These are phyloP conservation scores for Gracilariopsis chorda DNA, from an alignment of 23 red algal genomes.

Conservation along the genomic window DNA sequence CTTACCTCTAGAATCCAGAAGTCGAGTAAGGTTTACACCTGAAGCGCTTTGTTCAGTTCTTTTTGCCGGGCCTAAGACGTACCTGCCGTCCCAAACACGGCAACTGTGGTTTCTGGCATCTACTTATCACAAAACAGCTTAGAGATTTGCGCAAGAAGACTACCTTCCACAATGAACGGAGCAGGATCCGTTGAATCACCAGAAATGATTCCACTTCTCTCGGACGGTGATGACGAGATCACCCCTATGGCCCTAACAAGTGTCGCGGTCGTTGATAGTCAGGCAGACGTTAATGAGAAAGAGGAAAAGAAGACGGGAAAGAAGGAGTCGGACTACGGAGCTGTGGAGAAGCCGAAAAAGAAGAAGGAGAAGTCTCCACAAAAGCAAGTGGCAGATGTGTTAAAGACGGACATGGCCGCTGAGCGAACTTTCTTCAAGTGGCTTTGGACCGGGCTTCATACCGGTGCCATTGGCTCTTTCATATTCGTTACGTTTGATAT, in stretches of 20 bases:
- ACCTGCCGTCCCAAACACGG: too few relatives aligned
- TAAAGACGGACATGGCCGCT: conserved; percentile 94
- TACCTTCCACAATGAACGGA: conserved; percentile 7
- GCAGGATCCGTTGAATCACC: not conserved
- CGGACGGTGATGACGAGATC: not conserved
- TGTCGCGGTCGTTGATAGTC: not conserved
- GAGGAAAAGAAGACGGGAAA: not conserved
- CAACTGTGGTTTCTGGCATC: too few relatives aligned
- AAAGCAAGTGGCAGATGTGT: conserved; percentile 63
- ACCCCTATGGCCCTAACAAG: not conserved
- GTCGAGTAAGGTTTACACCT: too few relatives aligned
- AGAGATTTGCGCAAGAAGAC: too few relatives aligned
- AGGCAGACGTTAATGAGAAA: not conserved
- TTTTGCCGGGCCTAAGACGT: too few relatives aligned
- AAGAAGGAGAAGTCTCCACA: conserved; percentile 48
- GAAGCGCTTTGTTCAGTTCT: too few relatives aligned
- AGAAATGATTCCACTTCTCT: not conserved
- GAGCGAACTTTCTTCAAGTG: conserved; percentile 99
- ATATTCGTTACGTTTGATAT: conserved; percentile 80
- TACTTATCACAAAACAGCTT: too few relatives aligned
- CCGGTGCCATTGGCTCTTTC: conserved; percentile 85
- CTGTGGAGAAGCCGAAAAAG: conserved; percentile 33
- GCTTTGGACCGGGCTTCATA: conserved; percentile 93
- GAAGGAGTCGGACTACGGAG: not conserved
- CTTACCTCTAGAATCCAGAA: too few relatives aligned